A percentile compares a stretch with the other conserved stretches of the same genome.
Conservation (phyloP, 768 basidiomycete species). For the Xerocomus brunneocitrinus region DNA sequence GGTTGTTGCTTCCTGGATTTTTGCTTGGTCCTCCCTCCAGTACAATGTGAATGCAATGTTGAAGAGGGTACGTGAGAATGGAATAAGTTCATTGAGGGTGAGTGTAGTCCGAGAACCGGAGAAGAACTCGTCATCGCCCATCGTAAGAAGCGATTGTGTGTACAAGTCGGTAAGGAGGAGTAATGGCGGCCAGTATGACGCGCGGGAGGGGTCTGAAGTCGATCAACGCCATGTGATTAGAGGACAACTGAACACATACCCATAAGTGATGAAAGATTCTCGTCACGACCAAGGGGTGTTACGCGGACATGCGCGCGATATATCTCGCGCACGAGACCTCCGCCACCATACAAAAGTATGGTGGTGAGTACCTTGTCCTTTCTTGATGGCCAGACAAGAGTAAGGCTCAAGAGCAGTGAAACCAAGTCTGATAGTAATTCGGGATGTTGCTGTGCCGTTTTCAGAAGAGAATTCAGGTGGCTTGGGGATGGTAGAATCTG, state of each 20-base stretch:
- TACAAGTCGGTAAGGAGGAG: constrained; percentile 81
- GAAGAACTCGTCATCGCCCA: constrained; percentile 98
- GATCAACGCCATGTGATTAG: constrained; percentile 3
- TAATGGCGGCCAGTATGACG: constrained; percentile 58
- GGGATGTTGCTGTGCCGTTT: constrained; percentile 36
- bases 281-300: constrained; percentile 59
- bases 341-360: constrained; percentile 48
- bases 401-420: constrained; percentile 53
- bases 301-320: constrained; percentile 64
- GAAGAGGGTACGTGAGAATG: constrained; percentile 72
- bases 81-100: constrained; percentile 71
- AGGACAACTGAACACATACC: constrained; percentile 31
- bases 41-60: constrained; percentile 82
- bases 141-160: constrained; percentile 77
- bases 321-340: constrained; percentile 67
- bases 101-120: constrained; percentile 68
- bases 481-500: constrained; percentile 46
- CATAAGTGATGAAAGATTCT: constrained; percentile 32
- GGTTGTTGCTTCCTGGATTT: constrained; percentile 37
- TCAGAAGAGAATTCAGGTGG: constrained; percentile 56
- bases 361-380: constrained; percentile 55
- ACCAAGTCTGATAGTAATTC: constrained; percentile 47
- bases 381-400: constrained; percentile 54
- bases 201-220: constrained; percentile 41
- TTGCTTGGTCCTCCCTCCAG: constrained; percentile 48